These are phyloP conservation scores for Podaxis carcinomalis DNA, from an alignment of 768 basidiomycete species.

Conservation along the genomic window DNA sequence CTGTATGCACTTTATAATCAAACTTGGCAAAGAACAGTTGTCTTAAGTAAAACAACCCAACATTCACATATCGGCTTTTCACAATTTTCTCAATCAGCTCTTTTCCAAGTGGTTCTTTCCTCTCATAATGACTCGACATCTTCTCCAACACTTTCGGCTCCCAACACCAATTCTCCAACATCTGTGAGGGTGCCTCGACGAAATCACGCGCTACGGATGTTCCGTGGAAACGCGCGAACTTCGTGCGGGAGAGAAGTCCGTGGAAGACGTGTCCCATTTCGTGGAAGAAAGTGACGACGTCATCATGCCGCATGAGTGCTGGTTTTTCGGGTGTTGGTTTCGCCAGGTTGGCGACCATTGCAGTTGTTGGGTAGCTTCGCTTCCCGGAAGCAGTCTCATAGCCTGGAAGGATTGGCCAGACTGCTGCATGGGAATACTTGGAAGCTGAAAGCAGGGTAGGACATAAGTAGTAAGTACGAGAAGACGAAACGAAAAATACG, in stretches of 20 bases:
- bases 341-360: conserved; percentile 90
- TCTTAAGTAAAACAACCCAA: conserved; percentile 76
- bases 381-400: conserved; percentile 52
- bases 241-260: conserved; percentile 63
- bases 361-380: conserved; percentile 68
- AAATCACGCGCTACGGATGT: conserved; percentile 79
- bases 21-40: conserved; percentile 84
- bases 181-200: conserved; percentile 88
- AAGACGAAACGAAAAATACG: conserved; percentile 7
- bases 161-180: conserved; percentile 95
- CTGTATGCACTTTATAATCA: conserved; percentile 72
- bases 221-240: conserved; percentile 77
- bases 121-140: conserved; percentile 82
- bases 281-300: conserved; percentile 90
- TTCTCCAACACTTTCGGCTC: conserved; percentile 69
- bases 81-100: conserved; percentile 79
- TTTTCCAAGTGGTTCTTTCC: conserved; percentile 61
- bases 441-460: conserved; percentile 35
- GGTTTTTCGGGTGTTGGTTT: conserved; percentile 79
- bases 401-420: conserved; percentile 73
- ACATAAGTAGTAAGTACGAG: neutral
- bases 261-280: conserved; percentile 83
- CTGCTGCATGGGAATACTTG: conserved; percentile 86
- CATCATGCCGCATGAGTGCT: conserved; percentile 82
- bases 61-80: conserved; percentile 77